phyloP scores from a whole-genome alignment of 169 alveolate genomes.

The Cystoisospora suis region DNA sequence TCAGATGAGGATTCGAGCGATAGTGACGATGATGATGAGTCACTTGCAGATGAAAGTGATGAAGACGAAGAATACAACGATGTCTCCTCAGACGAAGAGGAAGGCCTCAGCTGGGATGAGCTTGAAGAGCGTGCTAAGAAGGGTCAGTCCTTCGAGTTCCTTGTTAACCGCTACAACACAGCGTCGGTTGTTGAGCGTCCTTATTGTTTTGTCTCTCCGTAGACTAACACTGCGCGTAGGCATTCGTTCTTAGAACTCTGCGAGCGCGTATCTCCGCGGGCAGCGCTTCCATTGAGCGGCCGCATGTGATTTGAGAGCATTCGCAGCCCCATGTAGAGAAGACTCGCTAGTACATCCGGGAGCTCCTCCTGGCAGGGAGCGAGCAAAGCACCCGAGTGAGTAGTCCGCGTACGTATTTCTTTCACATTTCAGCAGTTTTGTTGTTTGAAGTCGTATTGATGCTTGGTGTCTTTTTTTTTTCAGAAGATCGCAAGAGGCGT shows the following conservation, averaged over 20 bases:
- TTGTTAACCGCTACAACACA: too few species aligned
- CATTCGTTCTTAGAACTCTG: too few species aligned
- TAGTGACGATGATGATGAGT: conserved; percentile 39
- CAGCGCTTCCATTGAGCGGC: too few species aligned
- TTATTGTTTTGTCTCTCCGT: neutral
- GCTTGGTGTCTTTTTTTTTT: neutral
- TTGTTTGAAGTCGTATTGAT: too few species aligned
- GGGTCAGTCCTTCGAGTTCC: neutral
- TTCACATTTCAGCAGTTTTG: too few species aligned
- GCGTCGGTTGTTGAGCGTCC: too few species aligned
- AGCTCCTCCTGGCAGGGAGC: too few species aligned
- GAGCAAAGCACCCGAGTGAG: too few species aligned
- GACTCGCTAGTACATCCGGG: too few species aligned
- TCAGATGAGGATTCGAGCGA: neutral
- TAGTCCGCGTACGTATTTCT: neutral
- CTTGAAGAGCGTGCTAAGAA: conserved; percentile 56
- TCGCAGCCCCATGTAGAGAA: too few species aligned
- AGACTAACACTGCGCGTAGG: neutral
- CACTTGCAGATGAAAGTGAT: conserved; percentile 47
- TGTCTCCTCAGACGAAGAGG: conserved; percentile 49
- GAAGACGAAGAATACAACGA: conserved; percentile 51
- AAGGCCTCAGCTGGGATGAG: conserved; percentile 65
- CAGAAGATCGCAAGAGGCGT: conserved; percentile 49
- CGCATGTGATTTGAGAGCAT: too few species aligned
- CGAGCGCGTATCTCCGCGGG: too few species aligned